A percentile compares a stretch with the other conserved stretches of the same genome.
Evolutionary conservation across 805 yeast species (phyloP).

Genomic region (Candida krabiensis): DNA sequence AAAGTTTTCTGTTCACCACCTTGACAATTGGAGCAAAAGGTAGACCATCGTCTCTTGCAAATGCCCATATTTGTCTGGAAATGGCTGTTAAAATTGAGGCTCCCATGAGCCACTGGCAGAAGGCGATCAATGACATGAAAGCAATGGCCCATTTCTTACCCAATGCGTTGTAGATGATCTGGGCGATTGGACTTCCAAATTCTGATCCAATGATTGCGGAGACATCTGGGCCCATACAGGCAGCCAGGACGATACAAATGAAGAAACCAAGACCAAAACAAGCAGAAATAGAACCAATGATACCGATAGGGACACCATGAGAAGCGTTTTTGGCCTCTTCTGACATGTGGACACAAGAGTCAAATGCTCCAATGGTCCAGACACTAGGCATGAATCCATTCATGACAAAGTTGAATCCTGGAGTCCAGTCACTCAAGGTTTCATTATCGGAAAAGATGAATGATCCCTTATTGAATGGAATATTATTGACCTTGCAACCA

Average conservation of each 20-base stretch:
- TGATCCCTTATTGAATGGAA: slow-evolving; percentile 31
- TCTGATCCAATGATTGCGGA: slow-evolving; percentile 30
- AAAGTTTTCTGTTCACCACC: slow-evolving; percentile 39
- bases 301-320: slow-evolving; percentile 45
- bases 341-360: slow-evolving; percentile 50
- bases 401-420: slow-evolving; percentile 40
- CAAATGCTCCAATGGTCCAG: slow-evolving; percentile 55
- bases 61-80: slow-evolving; percentile 54
- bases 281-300: slow-evolving; percentile 42
- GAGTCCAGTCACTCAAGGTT: slow-evolving; percentile 37
- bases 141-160: slow-evolving; percentile 52
- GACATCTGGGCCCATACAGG: slow-evolving; percentile 35
- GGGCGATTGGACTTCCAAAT: slow-evolving; percentile 47
- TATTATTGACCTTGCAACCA: slow-evolving; percentile 33
- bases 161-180: slow-evolving; percentile 45
- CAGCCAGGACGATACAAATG: slow-evolving; percentile 39
- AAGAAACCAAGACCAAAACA: slow-evolving; percentile 45
- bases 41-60: slow-evolving; percentile 52
- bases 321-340: slow-evolving; percentile 48
- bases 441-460: slow-evolving; percentile 38
- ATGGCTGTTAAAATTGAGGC: slow-evolving; percentile 46
- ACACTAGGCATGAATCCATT: slow-evolving; percentile 47
- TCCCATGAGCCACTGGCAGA: slow-evolving; percentile 51
- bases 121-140: slow-evolving; percentile 46
- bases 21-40: slow-evolving; percentile 44